phyloP scores from a whole-genome alignment of 2,329 filamentous ascomycete species.

The Ophiocordyceps unilateralis region DNA sequence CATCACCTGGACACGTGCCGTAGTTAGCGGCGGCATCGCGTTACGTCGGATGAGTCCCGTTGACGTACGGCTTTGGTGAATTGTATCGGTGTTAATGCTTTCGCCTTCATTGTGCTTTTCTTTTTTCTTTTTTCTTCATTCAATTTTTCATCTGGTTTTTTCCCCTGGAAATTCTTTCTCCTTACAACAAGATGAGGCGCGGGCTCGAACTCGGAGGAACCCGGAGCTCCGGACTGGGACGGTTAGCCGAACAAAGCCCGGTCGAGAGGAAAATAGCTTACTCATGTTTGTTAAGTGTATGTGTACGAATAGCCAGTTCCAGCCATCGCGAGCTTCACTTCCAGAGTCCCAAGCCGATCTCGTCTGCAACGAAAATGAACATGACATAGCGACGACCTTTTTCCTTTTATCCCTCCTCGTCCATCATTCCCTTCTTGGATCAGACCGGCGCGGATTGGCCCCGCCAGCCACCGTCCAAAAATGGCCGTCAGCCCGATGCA shows the following conservation, averaged over 20 bases:
- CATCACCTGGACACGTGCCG: conserved; percentile 43
- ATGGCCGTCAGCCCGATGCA: neutral
- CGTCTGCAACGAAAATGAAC: neutral
- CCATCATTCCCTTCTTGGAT: neutral
- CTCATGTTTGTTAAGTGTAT: no score
- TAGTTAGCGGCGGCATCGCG: neutral
- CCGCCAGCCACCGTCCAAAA: neutral
- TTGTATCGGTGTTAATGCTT: conserved; percentile 9
- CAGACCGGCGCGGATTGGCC: neutral
- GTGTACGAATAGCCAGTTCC: no score
- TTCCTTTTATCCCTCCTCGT: neutral
- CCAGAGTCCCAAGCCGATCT: no score
- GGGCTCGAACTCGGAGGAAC: no score
- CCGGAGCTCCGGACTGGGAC: neutral
- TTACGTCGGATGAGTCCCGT: neutral
- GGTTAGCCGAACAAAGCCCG: neutral
- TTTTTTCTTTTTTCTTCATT: neutral
- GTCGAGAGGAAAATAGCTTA: no score
- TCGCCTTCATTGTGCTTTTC: neutral
- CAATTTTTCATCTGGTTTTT: neutral
- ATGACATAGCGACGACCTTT: conserved; percentile 4
- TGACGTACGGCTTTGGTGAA: conserved; percentile 17
- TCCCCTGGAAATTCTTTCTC: neutral
- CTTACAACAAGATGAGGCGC: neutral
- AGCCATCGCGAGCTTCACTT: no score